Conservation (phyloP, 2,329 filamentous ascomycete species). For the Aureobasidium subglaciale region DNA sequence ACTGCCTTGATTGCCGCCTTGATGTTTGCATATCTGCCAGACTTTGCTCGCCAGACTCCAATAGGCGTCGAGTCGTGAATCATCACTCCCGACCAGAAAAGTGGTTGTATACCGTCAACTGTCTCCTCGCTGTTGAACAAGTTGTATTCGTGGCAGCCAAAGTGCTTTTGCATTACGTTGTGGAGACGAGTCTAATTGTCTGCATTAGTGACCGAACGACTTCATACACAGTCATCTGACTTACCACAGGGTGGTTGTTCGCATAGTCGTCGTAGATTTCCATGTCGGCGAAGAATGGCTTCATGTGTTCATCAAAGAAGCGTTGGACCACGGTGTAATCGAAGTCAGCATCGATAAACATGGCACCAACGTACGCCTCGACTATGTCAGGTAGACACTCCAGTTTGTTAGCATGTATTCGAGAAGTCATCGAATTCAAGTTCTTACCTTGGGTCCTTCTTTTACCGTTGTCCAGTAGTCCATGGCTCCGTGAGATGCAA, state of each 20-base stretch:
- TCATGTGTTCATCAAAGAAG: slow-evolving; percentile 72
- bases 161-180: slow-evolving; percentile 55
- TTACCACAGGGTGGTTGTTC: slow-evolving; percentile 68
- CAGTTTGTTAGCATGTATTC: not conserved
- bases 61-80: slow-evolving; percentile 63
- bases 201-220: not conserved
- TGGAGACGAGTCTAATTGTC: slow-evolving; percentile 53
- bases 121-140: slow-evolving; percentile 48
- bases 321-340: slow-evolving; percentile 63
- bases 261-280: slow-evolving; percentile 79
- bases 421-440: too few relatives aligned
- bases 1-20: slow-evolving; percentile 56
- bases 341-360: slow-evolving; percentile 85
- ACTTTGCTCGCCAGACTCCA: slow-evolving; percentile 50
- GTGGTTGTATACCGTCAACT: slow-evolving; percentile 37
- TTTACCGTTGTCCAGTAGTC: slow-evolving; percentile 64
- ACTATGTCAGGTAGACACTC: slow-evolving; percentile 71
- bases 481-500: slow-evolving; percentile 41
- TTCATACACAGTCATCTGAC: not conserved
- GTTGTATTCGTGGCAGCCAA: slow-evolving; percentile 58
- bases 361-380: slow-evolving; percentile 80
- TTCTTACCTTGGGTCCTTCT: slow-evolving; percentile 55
- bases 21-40: slow-evolving; percentile 64
- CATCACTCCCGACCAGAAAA: slow-evolving; percentile 64
- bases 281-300: slow-evolving; percentile 80